Base-by-base conservation (phyloP, 192 early-diverging fungal species). In the Dissophora globulifera region DNA sequence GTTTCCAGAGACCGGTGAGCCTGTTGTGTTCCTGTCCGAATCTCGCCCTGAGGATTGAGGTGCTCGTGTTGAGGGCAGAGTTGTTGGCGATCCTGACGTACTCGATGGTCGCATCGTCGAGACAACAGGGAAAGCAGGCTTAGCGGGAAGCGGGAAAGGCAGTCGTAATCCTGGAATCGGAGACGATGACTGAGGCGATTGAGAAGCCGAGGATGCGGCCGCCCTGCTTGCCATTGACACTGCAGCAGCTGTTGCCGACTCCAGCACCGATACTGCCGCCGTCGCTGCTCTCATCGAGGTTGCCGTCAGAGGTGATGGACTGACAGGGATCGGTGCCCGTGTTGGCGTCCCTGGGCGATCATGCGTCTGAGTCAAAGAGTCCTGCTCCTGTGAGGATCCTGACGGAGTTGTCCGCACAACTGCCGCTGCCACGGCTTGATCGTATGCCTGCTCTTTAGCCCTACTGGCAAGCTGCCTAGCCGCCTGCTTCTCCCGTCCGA, bases 391-490 rank as follows among this genome's bases (percentile, higher is more conserved):
- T 15, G 43, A 43, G n/a, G 33, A 20, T 9, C 48, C 17, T 29
- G 56, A 52, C 22, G 57, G 2, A 1, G 53, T 20, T 33, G 38
- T 33, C 9, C 47, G 50, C 1, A 67, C 62, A 1, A 64, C 72
- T 22, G 58, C 62, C 1, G 72, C 72, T 22, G 58, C 72, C 19
- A 76, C 48, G 8, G 52, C 51, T 40, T 76, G 62, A 57, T 76
- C 72, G 20, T 76, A 76, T 8, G 72, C 72, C 33, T 67, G 63
- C 29, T 76, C 72, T 31, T 61, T 66, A 2, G 63, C 72, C 7
- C 58, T 58, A 1, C 31, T 20, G 3, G 58, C 57, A 35, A 56
- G 57, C 27, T 46, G 12, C 40, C 62, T 66, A 9, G 25, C 51
- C 1, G 50, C 52, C 40, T 76, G 72, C 22, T 76, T 76, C 41